Percentiles rank a stretch among this genome's conserved stretches.
phyloP scores from a whole-genome alignment of 352 stramenopile genomes.

The Pythium angustatum region DNA sequence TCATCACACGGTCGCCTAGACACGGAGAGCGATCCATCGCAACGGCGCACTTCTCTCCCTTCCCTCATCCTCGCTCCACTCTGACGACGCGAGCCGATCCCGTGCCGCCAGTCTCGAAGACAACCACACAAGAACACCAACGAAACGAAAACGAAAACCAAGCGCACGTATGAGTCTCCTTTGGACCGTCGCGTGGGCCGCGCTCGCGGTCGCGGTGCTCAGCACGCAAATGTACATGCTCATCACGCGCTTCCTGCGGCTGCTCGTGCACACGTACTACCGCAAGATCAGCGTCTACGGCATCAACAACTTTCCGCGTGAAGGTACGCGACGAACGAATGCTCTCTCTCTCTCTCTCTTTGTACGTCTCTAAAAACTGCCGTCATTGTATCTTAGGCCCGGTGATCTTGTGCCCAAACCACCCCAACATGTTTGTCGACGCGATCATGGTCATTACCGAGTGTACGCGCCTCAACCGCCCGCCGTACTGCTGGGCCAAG shows the following conservation, averaged over 20 bases:
- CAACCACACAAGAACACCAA: not conserved
- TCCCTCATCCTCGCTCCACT: too few relatives aligned
- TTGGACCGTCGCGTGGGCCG: slow-evolving; percentile 37
- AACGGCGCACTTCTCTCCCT: too few relatives aligned
- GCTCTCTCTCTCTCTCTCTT: not conserved
- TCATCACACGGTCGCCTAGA: slow-evolving; percentile 8
- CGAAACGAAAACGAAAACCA: not conserved
- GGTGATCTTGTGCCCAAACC: slow-evolving; percentile 79
- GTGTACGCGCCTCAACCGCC: slow-evolving; percentile 47
- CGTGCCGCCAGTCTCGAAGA: slow-evolving; percentile 1
- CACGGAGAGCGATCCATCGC: too few relatives aligned
- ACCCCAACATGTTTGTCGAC: slow-evolving; percentile 85
- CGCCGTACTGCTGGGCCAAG: slow-evolving; percentile 75
- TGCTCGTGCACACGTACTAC: slow-evolving; percentile 77
- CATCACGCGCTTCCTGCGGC: slow-evolving; percentile 60
- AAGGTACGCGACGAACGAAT: slow-evolving; percentile 32
- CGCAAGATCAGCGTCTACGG: slow-evolving; percentile 77
- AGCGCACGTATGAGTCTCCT: not conserved
- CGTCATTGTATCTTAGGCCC: slow-evolving; percentile 33
- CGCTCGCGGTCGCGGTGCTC: slow-evolving; percentile 49
- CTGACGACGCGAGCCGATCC: too few relatives aligned
- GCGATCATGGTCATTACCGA: slow-evolving; percentile 79
- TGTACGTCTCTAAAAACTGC: not conserved
- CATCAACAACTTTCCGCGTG: slow-evolving; percentile 76
- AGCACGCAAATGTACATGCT: slow-evolving; percentile 59